phyloP scores from a whole-genome alignment of 1,139 yeast species.

The Pichia terricola region DNA sequence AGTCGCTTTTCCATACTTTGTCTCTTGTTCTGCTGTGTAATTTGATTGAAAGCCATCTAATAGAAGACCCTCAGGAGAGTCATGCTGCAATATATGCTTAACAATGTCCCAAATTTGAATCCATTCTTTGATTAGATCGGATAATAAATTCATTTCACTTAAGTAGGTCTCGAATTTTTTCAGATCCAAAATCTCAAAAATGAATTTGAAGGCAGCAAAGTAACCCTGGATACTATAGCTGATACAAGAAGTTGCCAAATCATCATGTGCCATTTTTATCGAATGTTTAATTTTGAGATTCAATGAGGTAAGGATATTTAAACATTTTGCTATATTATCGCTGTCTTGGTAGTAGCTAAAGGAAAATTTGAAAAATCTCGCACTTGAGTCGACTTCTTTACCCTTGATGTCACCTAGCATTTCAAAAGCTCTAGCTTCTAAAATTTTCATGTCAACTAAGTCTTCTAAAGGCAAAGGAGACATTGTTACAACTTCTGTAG shows the following conservation, averaged over 20 bases:
- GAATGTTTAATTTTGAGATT: conserved; percentile 26
- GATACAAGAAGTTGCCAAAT: conserved; percentile 34
- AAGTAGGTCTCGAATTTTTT: conserved; percentile 2
- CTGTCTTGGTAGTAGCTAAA: conserved; percentile 23
- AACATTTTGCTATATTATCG: conserved; percentile 15
- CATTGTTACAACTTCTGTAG: conserved; percentile 40
- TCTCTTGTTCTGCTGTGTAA: conserved; percentile 28
- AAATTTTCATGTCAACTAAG: conserved; percentile 23
- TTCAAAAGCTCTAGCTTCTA: conserved; percentile 31
- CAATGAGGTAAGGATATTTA: conserved; percentile 28
- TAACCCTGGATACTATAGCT: conserved; percentile 56
- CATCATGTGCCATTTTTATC: conserved; percentile 22
- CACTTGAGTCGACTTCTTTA: conserved; percentile 75
- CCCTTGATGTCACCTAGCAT: conserved; percentile 53
- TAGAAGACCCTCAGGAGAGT: conserved; percentile 56
- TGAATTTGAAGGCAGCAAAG: conserved; percentile 45
- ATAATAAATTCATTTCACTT: background rate
- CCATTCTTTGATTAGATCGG: conserved; percentile 23
- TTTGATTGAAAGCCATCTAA: conserved; percentile 34
- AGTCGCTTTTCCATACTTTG: conserved; percentile 41
- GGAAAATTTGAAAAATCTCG: conserved; percentile 48
- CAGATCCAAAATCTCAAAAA: conserved; percentile 31
- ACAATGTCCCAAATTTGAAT: conserved; percentile 44
- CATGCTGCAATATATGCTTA: conserved; percentile 50
- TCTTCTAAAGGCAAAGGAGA: conserved; percentile 32